Percentiles rank a stretch among this genome's conserved stretches.
phyloP scores from a whole-genome alignment of 2,329 filamentous ascomycete species.

The Fusarium miscanthi region DNA sequence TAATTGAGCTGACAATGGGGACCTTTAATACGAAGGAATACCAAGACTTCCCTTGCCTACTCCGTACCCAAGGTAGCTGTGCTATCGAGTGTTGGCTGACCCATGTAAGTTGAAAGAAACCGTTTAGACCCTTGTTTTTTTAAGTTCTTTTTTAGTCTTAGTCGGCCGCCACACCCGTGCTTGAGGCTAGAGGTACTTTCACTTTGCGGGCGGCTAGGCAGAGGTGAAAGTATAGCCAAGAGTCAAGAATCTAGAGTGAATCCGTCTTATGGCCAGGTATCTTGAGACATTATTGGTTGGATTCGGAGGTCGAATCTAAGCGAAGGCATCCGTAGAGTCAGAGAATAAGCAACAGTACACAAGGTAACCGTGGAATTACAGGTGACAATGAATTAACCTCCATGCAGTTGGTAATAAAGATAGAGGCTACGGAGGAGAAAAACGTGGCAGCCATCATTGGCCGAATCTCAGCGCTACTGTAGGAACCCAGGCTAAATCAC shows the following conservation, averaged over 20 bases:
- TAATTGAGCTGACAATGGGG: not conserved
- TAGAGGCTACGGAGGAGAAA: not conserved
- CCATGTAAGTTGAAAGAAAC: not conserved
- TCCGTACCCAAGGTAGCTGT: not conserved
- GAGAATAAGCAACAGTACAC: not conserved
- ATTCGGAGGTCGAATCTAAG: not conserved
- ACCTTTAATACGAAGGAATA: conserved; percentile 6
- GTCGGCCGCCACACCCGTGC: conserved; percentile 17
- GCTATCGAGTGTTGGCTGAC: not conserved
- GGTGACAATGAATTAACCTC: not conserved
- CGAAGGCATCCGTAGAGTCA: not conserved
- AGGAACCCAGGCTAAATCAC: conserved; percentile 19
- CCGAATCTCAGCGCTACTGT: conserved; percentile 9
- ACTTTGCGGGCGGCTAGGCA: not conserved
- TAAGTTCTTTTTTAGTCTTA: not conserved
- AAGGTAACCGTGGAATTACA: not conserved
- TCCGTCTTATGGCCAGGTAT: not conserved
- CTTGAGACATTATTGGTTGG: not conserved
- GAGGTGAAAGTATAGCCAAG: not conserved
- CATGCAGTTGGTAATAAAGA: not conserved
- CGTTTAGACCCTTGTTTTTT: not conserved
- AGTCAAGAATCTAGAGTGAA: conserved; percentile 1
- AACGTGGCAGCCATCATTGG: conserved; percentile 16
- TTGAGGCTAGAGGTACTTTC: not conserved
- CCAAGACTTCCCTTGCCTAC: conserved; percentile 9